phyloP scores from a whole-genome alignment of 805 yeast species.

The Kluyveromyces siamensis region DNA sequence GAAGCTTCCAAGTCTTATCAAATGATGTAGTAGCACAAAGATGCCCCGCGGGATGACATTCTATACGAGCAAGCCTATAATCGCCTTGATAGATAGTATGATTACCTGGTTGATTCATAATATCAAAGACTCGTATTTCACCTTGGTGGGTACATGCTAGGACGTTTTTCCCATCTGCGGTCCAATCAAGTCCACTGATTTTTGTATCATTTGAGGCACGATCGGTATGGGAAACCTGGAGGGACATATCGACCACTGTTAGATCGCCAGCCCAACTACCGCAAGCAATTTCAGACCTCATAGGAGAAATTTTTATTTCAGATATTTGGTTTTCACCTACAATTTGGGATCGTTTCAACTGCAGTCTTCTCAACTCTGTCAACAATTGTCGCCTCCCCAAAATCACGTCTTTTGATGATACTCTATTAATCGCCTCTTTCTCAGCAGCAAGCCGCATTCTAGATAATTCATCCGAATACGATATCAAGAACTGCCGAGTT shows the following conservation, averaged over 20 bases:
- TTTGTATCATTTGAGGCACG: conserved; percentile 45
- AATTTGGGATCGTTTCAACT: conserved; percentile 59
- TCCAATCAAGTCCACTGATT: conserved; percentile 66
- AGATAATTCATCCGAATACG: conserved; percentile 42
- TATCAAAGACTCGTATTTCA: conserved; percentile 29
- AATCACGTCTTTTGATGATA: conserved; percentile 36
- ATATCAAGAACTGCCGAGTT: conserved; percentile 44
- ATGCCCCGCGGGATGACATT: conserved; percentile 55
- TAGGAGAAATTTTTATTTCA: conserved; percentile 37
- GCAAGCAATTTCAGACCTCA: conserved; percentile 38
- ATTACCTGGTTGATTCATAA: conserved; percentile 6
- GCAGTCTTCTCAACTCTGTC: conserved; percentile 27
- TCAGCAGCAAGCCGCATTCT: conserved; percentile 32
- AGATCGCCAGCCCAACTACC: conserved; percentile 84
- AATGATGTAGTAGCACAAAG: conserved; percentile 63
- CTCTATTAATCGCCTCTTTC: conserved; percentile 18
- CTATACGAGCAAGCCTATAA: conserved; percentile 48
- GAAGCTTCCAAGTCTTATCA: conserved; percentile 81
- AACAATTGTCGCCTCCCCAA: conserved; percentile 38
- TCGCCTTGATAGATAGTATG: conserved; percentile 37
- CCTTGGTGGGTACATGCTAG: conserved; percentile 44
- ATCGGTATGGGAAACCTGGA: conserved; percentile 34
- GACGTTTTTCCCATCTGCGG: conserved; percentile 24
- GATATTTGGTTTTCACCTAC: conserved; percentile 66
- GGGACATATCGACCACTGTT: background rate